Evolutionary conservation across 192 early-diverging fungal species (phyloP), one percentile per base, ranked within the genome.

Genomic region (Rhizoclosmatium sp.): DNA sequence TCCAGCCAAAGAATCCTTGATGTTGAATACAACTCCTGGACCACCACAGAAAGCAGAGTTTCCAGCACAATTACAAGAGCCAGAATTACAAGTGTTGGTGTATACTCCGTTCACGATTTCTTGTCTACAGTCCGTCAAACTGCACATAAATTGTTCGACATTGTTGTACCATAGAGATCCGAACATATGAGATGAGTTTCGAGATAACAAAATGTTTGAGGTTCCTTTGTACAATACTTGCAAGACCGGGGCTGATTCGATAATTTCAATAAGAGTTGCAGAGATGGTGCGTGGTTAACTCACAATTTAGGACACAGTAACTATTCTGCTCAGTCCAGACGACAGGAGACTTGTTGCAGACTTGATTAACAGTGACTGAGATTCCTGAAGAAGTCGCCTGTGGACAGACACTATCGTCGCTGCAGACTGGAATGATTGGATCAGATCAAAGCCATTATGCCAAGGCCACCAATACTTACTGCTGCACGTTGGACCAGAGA

Each of bases 401-500:
- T 59, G 75, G 75, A 66, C 90, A 90, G 9, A 78, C 85, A 39
- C 78, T 76, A 71, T 87, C 81, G 14, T 72, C 76, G 39, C 82
- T 48, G 78, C 90, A 87, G 58, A 83, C 78, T 62, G 70, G 51
- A 58, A n/a, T 40, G n/a, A 31, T 46, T 3, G 9, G 56, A 10
- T n/a, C 3, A 16, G 51, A 7, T 12, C 51, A 16, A 54, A 1
- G 51, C 9, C 0, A 12, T 31, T 31, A 31, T 9, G 5, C 7
- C 0, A 61, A 51, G 5, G 41, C 21, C 21, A 54, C 3, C 4
- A 39, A 7, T 9, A 19, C 71, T 65, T 42, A 82, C 84, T 80
- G 67, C 85, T 87, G 73, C 90, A 92, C 54, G 88, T 89, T 54
- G 86, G 72, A 59, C 89, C 91, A 21, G 80, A 78, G 68, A 89